These are phyloP conservation scores for Jatropha curcas DNA, from an alignment of 345 rosid genomes.

Conservation along the genomic window DNA sequence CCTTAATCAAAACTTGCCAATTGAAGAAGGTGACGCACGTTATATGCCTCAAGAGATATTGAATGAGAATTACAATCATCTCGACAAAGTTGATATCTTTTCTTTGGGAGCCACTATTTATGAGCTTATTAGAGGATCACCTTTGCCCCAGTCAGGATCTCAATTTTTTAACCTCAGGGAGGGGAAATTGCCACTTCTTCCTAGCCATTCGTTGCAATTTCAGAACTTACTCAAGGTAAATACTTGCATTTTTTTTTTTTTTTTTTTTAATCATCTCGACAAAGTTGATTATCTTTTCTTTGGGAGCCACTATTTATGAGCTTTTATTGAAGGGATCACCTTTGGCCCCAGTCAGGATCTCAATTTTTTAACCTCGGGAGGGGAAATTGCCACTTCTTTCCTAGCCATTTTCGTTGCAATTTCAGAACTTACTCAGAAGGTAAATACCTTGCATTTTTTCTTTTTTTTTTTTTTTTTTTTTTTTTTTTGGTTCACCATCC, in stretches of 20 bases:
- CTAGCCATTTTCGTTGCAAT: conserved; percentile 80
- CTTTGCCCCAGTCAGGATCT: conserved; percentile 74
- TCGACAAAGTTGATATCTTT: conserved; percentile 91
- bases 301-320: conserved; percentile 81
- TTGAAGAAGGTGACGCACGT: conserved; percentile 98
- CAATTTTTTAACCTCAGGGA: conserved; percentile 67
- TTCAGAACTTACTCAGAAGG: conserved; percentile 94
- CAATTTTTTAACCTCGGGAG: conserved; percentile 65
- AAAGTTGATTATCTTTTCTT: conserved; percentile 92
- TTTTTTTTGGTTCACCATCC: not conserved
- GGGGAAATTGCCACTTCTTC: conserved; percentile 87
- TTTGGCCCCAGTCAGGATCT: conserved; percentile 72
- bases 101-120: conserved; percentile 80
- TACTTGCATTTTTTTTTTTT: too few relatives aligned
- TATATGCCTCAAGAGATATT: conserved; percentile 99
- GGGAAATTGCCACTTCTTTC: conserved; percentile 89
- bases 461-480: too few relatives aligned
- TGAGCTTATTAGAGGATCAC: conserved; percentile 77
- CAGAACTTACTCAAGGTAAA: conserved; percentile 95
- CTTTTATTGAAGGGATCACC: conserved; percentile 77
- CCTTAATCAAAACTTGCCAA: conserved; percentile 71
- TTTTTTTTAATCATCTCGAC: conserved; percentile 80
- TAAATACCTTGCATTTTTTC: too few relatives aligned
- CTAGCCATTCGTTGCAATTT: conserved; percentile 80
- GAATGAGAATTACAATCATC: conserved; percentile 78